Evolutionary conservation across 2,329 filamentous ascomycete genomes (phyloP).

Genomic region (Stylonectria norvegica): DNA sequence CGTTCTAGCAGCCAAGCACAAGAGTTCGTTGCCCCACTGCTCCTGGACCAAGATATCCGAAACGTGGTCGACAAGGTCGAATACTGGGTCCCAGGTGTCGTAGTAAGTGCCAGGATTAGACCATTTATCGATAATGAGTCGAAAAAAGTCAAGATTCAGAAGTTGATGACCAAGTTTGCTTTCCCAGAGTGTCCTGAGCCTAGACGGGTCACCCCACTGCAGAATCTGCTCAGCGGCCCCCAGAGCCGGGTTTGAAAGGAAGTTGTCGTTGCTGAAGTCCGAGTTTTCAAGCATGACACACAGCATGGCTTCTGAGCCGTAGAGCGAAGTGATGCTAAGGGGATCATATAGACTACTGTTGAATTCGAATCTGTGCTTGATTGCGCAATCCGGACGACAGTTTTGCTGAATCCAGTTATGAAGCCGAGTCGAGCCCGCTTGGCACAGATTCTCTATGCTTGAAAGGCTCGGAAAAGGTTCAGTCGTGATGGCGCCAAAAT

Average conservation of each 20-base stretch:
- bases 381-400: constrained; percentile 28
- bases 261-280: constrained; percentile 3
- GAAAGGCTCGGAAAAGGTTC: constrained; percentile 15
- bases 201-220: constrained; percentile 24
- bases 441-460: constrained; percentile 21
- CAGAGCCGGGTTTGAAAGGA: constrained; percentile 11
- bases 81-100: constrained; percentile 2
- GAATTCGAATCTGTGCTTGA: constrained; percentile 30
- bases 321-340: constrained; percentile 32
- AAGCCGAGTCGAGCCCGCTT: constrained; percentile 26
- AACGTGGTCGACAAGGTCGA: constrained; percentile 1
- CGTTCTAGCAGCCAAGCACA: constrained; percentile 21
- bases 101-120: background rate
- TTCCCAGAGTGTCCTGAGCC: constrained; percentile 13
- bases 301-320: constrained; percentile 32
- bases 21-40: constrained; percentile 24
- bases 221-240: constrained; percentile 27
- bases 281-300: constrained; percentile 12
- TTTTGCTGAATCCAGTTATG: constrained; percentile 33
- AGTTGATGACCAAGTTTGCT: constrained; percentile 17
- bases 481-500: constrained; percentile 23
- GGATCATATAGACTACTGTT: constrained; percentile 32
- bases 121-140: constrained; percentile 12
- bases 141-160: constrained; percentile 17
- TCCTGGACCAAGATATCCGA: constrained; percentile 20